Conservation (phyloP, 192 early-diverging fungal genomes). For the Lobulomyces angularis region DNA sequence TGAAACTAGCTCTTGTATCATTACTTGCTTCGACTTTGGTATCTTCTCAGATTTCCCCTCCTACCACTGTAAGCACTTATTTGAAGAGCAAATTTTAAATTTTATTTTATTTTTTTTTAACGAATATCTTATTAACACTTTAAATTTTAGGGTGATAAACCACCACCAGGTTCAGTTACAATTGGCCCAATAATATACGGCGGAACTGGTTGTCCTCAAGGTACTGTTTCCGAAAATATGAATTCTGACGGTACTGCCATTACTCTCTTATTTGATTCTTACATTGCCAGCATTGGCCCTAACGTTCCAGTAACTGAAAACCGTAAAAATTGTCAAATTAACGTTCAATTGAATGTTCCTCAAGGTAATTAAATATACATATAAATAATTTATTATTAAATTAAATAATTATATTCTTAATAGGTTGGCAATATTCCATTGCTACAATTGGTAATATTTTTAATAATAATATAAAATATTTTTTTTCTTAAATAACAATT, state of each 20-base stretch:
- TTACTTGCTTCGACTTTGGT: too few relatives aligned
- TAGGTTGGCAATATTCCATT: conserved; percentile 16
- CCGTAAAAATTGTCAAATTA: conserved; percentile 20
- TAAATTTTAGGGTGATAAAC: neutral
- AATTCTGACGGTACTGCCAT: conserved; percentile 11
- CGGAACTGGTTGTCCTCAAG: conserved; percentile 8
- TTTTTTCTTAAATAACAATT: too few relatives aligned
- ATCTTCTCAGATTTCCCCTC: too few relatives aligned
- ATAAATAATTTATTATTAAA: too few relatives aligned
- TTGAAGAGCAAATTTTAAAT: too few relatives aligned
- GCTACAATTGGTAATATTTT: conserved; percentile 11
- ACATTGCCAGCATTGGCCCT: conserved; percentile 13
- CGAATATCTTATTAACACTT: too few relatives aligned
- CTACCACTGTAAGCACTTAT: too few relatives aligned
- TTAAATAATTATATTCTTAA: too few relatives aligned
- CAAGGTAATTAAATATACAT: too few relatives aligned
- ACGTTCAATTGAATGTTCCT: conserved; percentile 12
- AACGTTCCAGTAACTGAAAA: conserved; percentile 13
- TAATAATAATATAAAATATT: too few relatives aligned
- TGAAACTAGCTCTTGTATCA: too few relatives aligned
- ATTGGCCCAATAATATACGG: conserved; percentile 3
- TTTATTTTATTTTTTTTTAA: too few relatives aligned
- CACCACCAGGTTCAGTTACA: neutral
- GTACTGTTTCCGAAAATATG: conserved; percentile 2
- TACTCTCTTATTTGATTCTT: conserved; percentile 15